A percentile compares a stretch with the other conserved stretches of the same genome.
Conservation (phyloP, 1,284 basidiomycete genomes). For the Naganishia albida region DNA sequence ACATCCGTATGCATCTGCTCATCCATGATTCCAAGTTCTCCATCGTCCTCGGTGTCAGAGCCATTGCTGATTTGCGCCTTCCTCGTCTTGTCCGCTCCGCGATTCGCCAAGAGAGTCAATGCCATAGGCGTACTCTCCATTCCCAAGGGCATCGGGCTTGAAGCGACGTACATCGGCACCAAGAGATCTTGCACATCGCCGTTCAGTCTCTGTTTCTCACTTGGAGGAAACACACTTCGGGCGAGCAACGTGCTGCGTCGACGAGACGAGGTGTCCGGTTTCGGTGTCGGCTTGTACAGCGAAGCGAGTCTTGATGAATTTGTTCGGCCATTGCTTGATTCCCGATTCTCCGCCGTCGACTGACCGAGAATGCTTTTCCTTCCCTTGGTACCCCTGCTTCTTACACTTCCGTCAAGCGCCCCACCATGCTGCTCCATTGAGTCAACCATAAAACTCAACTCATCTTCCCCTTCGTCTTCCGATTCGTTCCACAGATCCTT, state of each 20-base stretch:
- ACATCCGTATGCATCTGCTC: background rate
- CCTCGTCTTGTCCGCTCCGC: background rate
- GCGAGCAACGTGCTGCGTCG: conserved; percentile 24
- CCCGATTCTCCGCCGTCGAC: background rate
- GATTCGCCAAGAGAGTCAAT: background rate
- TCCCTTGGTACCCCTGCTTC: background rate
- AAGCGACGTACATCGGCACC: conserved; percentile 17
- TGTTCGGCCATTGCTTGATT: background rate
- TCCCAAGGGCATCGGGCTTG: conserved; percentile 3
- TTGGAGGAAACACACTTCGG: background rate
- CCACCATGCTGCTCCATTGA: conserved; percentile 6
- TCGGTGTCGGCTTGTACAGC: conserved; percentile 25
- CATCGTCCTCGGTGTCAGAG: conserved; percentile 9
- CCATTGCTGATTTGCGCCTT: background rate
- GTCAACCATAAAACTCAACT: conserved; percentile 19
- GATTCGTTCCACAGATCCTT: conserved; percentile 22
- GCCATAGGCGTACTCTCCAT: conserved; percentile 15
- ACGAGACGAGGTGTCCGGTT: conserved; percentile 16
- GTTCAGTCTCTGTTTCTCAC: background rate
- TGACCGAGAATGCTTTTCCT: conserved; percentile 19
- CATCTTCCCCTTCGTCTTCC: conserved; percentile 16
- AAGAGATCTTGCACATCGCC: conserved; percentile 11
- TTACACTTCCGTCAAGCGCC: conserved; percentile 12
- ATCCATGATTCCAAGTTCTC: conserved; percentile 6
- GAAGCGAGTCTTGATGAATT: conserved; percentile 15